Conservation (phyloP, 1,139 yeast genomes). For the Kodamaea alishanica region DNA sequence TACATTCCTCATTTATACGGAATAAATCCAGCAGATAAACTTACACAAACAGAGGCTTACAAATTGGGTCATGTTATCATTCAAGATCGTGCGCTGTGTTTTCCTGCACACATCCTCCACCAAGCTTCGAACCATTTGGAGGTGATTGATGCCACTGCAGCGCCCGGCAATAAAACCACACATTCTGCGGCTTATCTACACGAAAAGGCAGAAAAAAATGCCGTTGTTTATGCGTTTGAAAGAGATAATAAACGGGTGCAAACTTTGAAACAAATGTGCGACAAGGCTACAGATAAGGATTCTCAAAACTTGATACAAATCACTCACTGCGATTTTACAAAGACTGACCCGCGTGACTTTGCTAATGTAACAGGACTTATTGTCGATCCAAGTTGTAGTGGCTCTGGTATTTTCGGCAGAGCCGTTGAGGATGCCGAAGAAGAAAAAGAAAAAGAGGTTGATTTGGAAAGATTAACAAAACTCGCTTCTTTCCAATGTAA, state of each 20-base stretch:
- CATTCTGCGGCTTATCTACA: constrained; percentile 69
- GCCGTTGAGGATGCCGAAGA: constrained; percentile 52
- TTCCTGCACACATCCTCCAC: constrained; percentile 81
- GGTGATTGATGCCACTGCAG: constrained; percentile 92
- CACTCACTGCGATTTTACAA: constrained; percentile 83
- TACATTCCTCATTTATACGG: constrained; percentile 77
- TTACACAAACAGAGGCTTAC: constrained; percentile 66
- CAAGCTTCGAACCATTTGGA: constrained; percentile 46
- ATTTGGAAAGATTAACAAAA: constrained; percentile 61
- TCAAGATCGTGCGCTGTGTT: constrained; percentile 95
- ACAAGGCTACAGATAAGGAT: constrained; percentile 53
- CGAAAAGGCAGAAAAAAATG: constrained; percentile 20
- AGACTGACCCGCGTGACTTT: constrained; percentile 57
- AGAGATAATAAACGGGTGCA: constrained; percentile 71
- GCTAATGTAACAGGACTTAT: constrained; percentile 71
- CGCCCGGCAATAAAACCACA: constrained; percentile 97
- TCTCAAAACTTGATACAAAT: constrained; percentile 43
- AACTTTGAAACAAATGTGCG: constrained; percentile 73
- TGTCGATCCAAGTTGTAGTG: constrained; percentile 97
- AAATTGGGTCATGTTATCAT: constrained; percentile 74
- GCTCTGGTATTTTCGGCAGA: constrained; percentile 94
- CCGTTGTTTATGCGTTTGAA: constrained; percentile 78
- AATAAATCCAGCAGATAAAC: constrained; percentile 66
- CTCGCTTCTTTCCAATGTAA: constrained; percentile 82
- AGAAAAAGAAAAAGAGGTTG: constrained; percentile 39